phyloP scores from a whole-genome alignment of 1,284 basidiomycete species.

The Pulchroboletus neoregius region DNA sequence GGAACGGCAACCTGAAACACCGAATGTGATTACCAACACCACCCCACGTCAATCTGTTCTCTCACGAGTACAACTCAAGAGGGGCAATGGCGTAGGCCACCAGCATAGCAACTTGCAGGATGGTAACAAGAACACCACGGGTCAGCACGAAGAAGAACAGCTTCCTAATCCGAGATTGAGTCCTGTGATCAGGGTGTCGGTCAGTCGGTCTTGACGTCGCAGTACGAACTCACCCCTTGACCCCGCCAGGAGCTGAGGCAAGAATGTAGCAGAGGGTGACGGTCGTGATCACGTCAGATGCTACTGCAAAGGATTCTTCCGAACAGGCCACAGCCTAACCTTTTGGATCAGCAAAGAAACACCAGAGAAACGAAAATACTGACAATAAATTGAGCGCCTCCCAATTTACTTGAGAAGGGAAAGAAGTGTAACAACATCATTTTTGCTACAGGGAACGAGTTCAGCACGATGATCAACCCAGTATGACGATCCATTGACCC shows the following conservation, averaged over 20 bases:
- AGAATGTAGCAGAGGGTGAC: constrained; percentile 13
- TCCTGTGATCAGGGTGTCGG: constrained; percentile 1
- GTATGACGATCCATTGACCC: constrained; percentile 1
- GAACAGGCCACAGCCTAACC: background rate
- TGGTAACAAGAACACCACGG: constrained; percentile 14
- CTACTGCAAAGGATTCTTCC: constrained; percentile 4
- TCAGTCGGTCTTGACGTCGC: background rate
- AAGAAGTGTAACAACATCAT: background rate
- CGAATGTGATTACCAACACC: background rate
- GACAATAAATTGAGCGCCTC: background rate
- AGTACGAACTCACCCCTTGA: constrained; percentile 4
- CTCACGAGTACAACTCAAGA: constrained; percentile 10
- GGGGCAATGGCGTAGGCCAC: background rate
- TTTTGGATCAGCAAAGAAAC: background rate
- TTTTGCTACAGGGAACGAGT: background rate
- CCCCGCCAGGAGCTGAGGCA: constrained; percentile 8
- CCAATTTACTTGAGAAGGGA: background rate
- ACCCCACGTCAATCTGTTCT: background rate
- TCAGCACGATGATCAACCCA: background rate
- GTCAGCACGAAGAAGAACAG: constrained; percentile 12
- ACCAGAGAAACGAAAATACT: background rate
- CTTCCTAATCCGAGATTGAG: constrained; percentile 4
- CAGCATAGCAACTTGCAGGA: constrained; percentile 6
- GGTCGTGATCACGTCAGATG: constrained; percentile 9
- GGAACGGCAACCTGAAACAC: constrained; percentile 6